Base-by-base conservation (phyloP, 306 rosid genomes). In the Urtica urens region DNA sequence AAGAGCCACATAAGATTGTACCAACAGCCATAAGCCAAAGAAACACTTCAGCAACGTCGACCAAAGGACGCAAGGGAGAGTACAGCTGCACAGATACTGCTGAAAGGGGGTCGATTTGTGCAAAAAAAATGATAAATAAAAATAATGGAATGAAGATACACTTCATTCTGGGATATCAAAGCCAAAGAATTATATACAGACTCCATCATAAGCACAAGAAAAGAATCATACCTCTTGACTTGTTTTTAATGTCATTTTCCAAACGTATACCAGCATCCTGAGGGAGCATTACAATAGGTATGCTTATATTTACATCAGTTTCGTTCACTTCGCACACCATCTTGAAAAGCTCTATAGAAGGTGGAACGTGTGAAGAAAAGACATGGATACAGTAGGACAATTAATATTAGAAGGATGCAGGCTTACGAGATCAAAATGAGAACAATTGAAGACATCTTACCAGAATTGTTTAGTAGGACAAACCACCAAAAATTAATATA, bases 21-120 rank as follows among this genome's bases (percentile, higher is more conserved):
- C 93, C 95, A 63, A 84, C 93, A 63, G 97, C 97, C 97, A 88
- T 88, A 33, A 88, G 97, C 97, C 97, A 88, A 55, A 88, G 46
- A 79, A 88, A 88, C 31, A 88, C 95, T 81, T 88, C 97, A 14
- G 97, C 97, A 33, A 88, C 83, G 51, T 88, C 97, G 49, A 88
- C 97, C 43, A 76, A 40, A n/a, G 95, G 95, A 47, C 97, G 97
- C 47, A 70, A 52, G 16, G 97, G 97, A 58, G 97, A 88, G 73
- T 88, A 88, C 48, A 88, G 82, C 83, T 84, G 97, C 69, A 88
- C 86, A 58, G 93, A 75, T 62, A 88, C 97, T 88, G 58, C 21
- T 60, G 49, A 67, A 56, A 54, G 42, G 68, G 66, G 61, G 62
- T 49, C 39, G 65, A 37, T 53, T 41, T 3, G 24, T 23, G 23